A percentile compares a stretch with the other conserved stretches of the same genome.
Evolutionary conservation across 1,284 basidiomycete species (phyloP).

Genomic region (Ceratobasidium sp.): DNA sequence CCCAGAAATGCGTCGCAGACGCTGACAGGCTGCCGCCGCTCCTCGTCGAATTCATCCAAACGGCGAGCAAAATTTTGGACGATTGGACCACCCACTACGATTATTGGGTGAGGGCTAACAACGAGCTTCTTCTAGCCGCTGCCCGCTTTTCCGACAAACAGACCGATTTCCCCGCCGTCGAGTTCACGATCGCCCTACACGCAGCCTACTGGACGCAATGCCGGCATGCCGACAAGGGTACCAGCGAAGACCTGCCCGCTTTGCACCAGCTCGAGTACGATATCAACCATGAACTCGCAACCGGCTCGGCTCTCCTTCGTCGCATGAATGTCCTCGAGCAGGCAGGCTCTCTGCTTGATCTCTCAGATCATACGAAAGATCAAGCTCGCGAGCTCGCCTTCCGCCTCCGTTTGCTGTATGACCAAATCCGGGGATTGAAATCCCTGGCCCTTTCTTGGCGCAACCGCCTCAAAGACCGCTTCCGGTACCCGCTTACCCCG

Average conservation of each 20-base stretch:
- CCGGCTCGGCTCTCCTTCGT: neutral
- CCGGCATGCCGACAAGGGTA: too few relatives aligned
- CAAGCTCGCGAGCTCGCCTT: neutral
- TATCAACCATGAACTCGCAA: neutral
- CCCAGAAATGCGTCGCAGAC: too few relatives aligned
- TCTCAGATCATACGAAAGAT: neutral
- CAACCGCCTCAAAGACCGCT: neutral
- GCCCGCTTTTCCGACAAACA: neutral
- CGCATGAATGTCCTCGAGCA: neutral
- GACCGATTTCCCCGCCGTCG: neutral
- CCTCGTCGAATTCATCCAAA: too few relatives aligned
- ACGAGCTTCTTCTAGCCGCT: neutral
- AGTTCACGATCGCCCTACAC: neutral
- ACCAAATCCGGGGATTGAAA: neutral
- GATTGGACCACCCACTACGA: too few relatives aligned
- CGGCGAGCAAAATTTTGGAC: too few relatives aligned
- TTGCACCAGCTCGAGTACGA: neutral
- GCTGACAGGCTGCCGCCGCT: too few relatives aligned
- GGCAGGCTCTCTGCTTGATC: neutral
- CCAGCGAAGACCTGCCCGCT: neutral
- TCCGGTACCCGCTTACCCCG: neutral
- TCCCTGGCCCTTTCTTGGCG: neutral
- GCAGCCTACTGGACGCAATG: neutral
- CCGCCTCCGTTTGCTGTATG: neutral
- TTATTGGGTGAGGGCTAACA: neutral